These are phyloP conservation scores for Jacaranda mimosifolia DNA, from an alignment of 257 asterid genomes.

Conservation along the genomic window DNA sequence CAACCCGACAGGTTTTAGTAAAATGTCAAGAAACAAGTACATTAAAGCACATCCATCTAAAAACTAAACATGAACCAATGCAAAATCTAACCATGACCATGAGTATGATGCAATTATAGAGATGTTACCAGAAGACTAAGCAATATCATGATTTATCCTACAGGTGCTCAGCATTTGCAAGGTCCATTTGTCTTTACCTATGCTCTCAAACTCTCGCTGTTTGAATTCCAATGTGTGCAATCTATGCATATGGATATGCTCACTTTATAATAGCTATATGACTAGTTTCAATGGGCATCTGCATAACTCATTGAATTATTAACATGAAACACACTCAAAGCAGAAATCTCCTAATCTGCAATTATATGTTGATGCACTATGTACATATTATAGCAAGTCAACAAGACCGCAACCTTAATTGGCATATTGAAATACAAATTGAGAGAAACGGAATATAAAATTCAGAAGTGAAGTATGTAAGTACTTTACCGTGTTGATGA, in stretches of 20 bases:
- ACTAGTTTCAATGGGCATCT: not conserved
- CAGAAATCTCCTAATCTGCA: conserved; percentile 3
- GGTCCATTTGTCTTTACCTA: not conserved
- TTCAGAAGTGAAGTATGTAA: conserved; percentile 7
- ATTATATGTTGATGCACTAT: not conserved
- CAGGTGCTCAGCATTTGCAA: conserved; percentile 6
- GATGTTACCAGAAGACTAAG: conserved; percentile 22
- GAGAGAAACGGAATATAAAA: not conserved
- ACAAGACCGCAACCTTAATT: conserved; percentile 1
- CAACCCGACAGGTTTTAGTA: not conserved
- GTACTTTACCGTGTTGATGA: conserved; percentile 76
- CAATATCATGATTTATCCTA: conserved; percentile 20
- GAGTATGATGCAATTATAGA: conserved; percentile 16
- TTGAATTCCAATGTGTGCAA: not conserved
- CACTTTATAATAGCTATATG: conserved; percentile 10
- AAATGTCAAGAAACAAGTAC: not conserved
- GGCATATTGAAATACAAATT: not conserved
- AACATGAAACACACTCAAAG: conserved; percentile 22
- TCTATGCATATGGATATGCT: conserved; percentile 26
- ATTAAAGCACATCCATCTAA: conserved; percentile 13
- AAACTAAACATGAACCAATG: conserved; percentile 16
- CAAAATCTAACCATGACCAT: conserved; percentile 11
- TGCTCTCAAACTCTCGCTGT: not conserved
- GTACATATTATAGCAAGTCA: conserved; percentile 7
- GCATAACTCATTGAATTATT: not conserved